Percentiles rank a stretch among this genome's conserved stretches.
phyloP scores from a whole-genome alignment of 805 yeast species.

The Yamadazyma paraphyllophila region DNA sequence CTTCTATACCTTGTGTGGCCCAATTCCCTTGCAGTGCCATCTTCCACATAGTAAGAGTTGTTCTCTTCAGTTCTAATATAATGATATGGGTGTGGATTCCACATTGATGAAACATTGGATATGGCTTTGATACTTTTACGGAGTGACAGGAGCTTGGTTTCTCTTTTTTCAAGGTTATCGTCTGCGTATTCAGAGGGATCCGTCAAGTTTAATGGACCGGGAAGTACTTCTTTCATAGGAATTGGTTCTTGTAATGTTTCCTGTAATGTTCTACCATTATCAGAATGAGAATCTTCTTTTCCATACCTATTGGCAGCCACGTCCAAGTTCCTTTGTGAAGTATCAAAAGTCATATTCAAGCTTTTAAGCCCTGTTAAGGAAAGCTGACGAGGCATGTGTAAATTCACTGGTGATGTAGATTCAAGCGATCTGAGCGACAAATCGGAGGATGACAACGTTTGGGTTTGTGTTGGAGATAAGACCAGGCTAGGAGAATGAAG shows the following conservation, averaged over 20 bases:
- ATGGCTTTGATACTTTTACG: slow-evolving; percentile 30
- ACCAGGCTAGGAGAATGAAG: slow-evolving; percentile 7
- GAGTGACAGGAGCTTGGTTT: slow-evolving; percentile 17
- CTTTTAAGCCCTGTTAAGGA: slow-evolving; percentile 31
- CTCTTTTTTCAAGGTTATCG: slow-evolving; percentile 11
- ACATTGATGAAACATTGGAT: slow-evolving; percentile 36
- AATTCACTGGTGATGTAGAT: slow-evolving; percentile 10
- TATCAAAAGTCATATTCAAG: slow-evolving; percentile 34
- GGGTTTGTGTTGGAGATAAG: slow-evolving; percentile 3
- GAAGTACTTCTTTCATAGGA: slow-evolving; percentile 11
- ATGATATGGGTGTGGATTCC: slow-evolving; percentile 64
- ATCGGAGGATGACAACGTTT: slow-evolving; percentile 2
- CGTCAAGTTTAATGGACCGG: slow-evolving; percentile 23
- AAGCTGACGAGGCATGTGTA: slow-evolving; percentile 31
- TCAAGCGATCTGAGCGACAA: slow-evolving; percentile 3
- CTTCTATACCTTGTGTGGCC: slow-evolving; percentile 59
- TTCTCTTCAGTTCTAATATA: slow-evolving; percentile 43
- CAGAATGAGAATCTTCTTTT: not conserved
- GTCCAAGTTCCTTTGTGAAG: slow-evolving; percentile 20
- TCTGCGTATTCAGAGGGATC: slow-evolving; percentile 25
- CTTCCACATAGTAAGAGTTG: slow-evolving; percentile 50
- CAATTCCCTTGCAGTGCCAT: slow-evolving; percentile 39
- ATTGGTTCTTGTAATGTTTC: slow-evolving; percentile 5
- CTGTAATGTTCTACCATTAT: not conserved
- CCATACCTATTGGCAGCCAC: slow-evolving; percentile 26